Percentiles rank a stretch among this genome's conserved stretches.
phyloP scores from a whole-genome alignment of 139 green algal genomes.

The Trebouxia sp. region DNA sequence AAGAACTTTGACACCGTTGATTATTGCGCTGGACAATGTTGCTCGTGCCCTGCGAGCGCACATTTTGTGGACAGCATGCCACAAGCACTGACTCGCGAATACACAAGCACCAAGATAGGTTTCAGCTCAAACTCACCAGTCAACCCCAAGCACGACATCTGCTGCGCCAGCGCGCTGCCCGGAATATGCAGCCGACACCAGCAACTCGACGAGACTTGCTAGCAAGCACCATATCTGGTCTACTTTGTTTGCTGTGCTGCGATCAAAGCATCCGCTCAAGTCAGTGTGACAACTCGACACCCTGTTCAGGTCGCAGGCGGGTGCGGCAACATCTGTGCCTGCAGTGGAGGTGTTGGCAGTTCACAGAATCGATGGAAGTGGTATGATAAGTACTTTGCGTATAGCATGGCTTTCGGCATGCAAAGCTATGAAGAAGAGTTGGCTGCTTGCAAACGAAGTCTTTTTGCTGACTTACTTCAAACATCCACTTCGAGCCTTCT shows the following conservation, averaged over 20 bases:
- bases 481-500: slow-evolving; percentile 34
- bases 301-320: not conserved
- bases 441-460: slow-evolving; percentile 39
- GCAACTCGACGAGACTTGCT: not conserved
- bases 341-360: not conserved
- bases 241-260: not conserved
- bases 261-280: too few relatives aligned
- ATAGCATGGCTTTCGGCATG: slow-evolving; percentile 46
- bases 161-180: too few relatives aligned
- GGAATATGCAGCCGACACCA: too few relatives aligned
- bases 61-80: too few relatives aligned
- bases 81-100: too few relatives aligned
- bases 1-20: too few relatives aligned
- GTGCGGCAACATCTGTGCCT: not conserved
- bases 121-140: too few relatives aligned
- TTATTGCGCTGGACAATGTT: too few relatives aligned
- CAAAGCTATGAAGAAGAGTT: slow-evolving; percentile 51
- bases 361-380: slow-evolving; percentile 4
- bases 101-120: too few relatives aligned
- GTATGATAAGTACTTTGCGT: slow-evolving; percentile 39
- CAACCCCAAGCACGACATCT: too few relatives aligned
- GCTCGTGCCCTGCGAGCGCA: too few relatives aligned
- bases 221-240: not conserved
- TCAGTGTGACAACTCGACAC: too few relatives aligned
- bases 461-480: slow-evolving; percentile 42